Percentiles rank a stretch among this genome's conserved stretches.
Evolutionary conservation across 352 stramenopile species (phyloP).

Genomic region (Phytophthora pinifolia): DNA sequence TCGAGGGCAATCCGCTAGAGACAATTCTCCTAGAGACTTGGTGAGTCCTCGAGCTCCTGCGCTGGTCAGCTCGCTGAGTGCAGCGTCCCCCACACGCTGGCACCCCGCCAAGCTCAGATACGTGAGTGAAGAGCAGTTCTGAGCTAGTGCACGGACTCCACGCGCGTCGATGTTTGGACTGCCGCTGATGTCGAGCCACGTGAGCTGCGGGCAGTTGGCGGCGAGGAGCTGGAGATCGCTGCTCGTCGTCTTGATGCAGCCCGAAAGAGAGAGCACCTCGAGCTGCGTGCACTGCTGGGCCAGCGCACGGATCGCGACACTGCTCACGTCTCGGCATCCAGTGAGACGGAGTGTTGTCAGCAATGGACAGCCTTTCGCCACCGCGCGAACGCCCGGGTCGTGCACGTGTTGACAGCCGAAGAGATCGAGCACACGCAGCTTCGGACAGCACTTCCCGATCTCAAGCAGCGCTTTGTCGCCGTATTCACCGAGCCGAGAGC

Average conservation of each 20-base stretch:
- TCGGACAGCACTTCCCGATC: conserved; percentile 79
- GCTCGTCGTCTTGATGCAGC: conserved; percentile 83
- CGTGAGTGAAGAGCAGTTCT: conserved; percentile 50
- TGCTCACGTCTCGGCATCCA: conserved; percentile 83
- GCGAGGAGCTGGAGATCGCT: conserved; percentile 62
- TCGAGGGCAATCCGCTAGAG: conserved; percentile 62
- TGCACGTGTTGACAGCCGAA: conserved; percentile 90
- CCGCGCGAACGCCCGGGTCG: conserved; percentile 69
- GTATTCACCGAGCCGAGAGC: conserved; percentile 87
- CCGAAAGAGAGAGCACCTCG: conserved; percentile 76
- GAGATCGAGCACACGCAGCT: conserved; percentile 80
- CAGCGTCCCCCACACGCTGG: conserved; percentile 69
- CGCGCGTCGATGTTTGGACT: conserved; percentile 62
- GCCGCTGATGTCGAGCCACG: conserved; percentile 83
- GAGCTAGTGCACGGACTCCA: conserved; percentile 62
- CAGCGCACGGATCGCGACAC: conserved; percentile 70
- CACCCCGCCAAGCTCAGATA: conserved; percentile 84
- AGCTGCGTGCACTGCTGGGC: conserved; percentile 71
- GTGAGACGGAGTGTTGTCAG: conserved; percentile 89
- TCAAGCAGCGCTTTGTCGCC: conserved; percentile 91
- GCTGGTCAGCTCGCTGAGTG: conserved; percentile 45
- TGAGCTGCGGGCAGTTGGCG: conserved; percentile 49
- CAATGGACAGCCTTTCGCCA: conserved; percentile 80
- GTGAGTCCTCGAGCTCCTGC: conserved; percentile 21
- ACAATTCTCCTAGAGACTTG: conserved; percentile 47